Conservation (phyloP, 176 grass and related monocot genomes). For the Hsuehochloa calcarea region DNA sequence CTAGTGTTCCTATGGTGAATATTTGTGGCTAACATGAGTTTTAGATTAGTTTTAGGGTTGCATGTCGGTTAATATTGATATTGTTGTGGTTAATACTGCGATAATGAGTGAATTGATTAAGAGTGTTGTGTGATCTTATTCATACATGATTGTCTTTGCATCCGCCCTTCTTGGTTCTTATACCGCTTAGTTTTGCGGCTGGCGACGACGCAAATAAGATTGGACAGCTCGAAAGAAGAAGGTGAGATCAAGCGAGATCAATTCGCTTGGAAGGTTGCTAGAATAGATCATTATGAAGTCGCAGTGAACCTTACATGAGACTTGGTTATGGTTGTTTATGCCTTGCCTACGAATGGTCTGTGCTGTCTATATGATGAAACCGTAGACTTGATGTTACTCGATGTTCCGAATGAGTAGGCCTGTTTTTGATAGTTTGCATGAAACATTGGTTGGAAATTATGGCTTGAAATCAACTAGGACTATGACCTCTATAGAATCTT, state of each 20-base stretch:
- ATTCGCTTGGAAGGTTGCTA: not conserved
- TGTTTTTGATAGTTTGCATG: too few species aligned
- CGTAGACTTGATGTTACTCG: not conserved
- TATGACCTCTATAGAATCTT: too few species aligned
- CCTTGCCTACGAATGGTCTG: not conserved
- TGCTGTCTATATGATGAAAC: not conserved
- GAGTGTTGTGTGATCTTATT: not conserved
- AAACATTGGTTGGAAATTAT: too few species aligned
- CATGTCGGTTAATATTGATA: not conserved
- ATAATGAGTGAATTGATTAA: not conserved
- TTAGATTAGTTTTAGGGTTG: not conserved
- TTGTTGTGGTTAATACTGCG: not conserved
- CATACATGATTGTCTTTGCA: not conserved
- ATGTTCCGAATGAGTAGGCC: too few species aligned
- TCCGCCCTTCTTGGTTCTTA: not conserved
- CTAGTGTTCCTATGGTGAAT: not conserved
- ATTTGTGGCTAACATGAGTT: not conserved
- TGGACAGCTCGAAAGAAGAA: constrained; percentile 50
- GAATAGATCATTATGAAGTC: constrained; percentile 3
- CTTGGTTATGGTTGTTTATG: not conserved
- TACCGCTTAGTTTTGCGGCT: constrained; percentile 16
- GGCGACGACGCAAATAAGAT: constrained; percentile 59
- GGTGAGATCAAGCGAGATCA: constrained; percentile 42
- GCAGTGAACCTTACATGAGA: not conserved
- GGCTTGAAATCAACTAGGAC: too few species aligned